These are phyloP conservation scores for Sugiyamaella lignohabitans DNA, from an alignment of 805 yeast species.

Conservation along the genomic window DNA sequence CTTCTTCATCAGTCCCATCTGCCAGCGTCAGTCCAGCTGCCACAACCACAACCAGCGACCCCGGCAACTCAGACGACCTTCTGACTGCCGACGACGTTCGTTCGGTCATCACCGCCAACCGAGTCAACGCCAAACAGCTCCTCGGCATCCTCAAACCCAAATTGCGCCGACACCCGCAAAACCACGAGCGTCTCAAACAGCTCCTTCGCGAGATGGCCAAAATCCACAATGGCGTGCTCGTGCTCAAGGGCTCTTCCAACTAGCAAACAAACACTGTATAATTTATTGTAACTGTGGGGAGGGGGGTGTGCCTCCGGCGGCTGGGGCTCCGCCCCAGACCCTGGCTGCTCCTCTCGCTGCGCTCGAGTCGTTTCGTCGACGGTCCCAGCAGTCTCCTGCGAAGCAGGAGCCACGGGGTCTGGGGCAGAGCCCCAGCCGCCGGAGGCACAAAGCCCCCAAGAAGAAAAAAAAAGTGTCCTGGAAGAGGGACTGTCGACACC, in stretches of 20 bases:
- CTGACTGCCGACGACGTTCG: conserved; percentile 71
- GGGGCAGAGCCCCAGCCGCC: too few relatives aligned
- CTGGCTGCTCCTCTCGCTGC: too few relatives aligned
- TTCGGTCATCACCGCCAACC: conserved; percentile 43
- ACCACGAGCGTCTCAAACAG: conserved; percentile 52
- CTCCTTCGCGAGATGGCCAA: conserved; percentile 53
- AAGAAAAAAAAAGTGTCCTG: too few relatives aligned
- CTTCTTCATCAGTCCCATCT: conserved; percentile 27
- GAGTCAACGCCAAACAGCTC: conserved; percentile 53
- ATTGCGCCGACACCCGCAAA: conserved; percentile 56
- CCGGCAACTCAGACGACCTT: conserved; percentile 30
- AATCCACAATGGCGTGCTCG: conserved; percentile 40
- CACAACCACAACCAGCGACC: conserved; percentile 25
- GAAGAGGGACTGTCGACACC: too few relatives aligned
- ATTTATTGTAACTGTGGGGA: too few relatives aligned
- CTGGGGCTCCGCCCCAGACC: too few relatives aligned
- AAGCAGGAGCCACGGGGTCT: too few relatives aligned
- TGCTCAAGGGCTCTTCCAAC: conserved; percentile 9
- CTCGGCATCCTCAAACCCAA: conserved; percentile 55
- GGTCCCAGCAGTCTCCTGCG: too few relatives aligned
- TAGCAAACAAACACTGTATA: too few relatives aligned
- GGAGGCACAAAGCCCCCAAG: too few relatives aligned
- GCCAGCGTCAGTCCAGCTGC: conserved; percentile 28
- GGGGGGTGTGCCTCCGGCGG: too few relatives aligned
- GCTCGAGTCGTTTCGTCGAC: too few relatives aligned